Evolutionary conservation across 2,329 filamentous ascomycete genomes (phyloP).

Genomic region (Nannizziopsis barbatae): DNA sequence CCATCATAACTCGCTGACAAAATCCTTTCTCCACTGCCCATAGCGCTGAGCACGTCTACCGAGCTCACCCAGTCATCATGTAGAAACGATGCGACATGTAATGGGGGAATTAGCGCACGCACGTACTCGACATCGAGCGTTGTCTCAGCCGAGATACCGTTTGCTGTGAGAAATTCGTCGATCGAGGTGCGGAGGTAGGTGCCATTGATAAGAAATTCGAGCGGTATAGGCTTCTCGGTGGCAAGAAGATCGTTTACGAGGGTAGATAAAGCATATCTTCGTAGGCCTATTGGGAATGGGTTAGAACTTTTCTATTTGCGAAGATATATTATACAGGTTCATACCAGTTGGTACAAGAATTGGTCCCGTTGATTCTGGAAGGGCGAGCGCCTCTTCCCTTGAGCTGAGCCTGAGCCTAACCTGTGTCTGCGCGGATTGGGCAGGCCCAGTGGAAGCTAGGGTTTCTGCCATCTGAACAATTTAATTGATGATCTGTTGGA

Average conservation of each 20-base stretch:
- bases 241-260: constrained; percentile 52
- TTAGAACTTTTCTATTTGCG: neutral
- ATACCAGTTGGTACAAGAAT: constrained; percentile 49
- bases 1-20: constrained; percentile 94
- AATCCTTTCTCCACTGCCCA: constrained; percentile 58
- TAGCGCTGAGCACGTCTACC: constrained; percentile 67
- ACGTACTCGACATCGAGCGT: constrained; percentile 87
- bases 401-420: constrained; percentile 46
- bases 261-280: constrained; percentile 50
- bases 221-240: constrained; percentile 41
- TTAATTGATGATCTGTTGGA: neutral
- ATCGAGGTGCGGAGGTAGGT: constrained; percentile 80
- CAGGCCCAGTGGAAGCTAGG: neutral
- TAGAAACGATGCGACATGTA: constrained; percentile 83
- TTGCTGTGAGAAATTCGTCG: constrained; percentile 75
- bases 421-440: constrained; percentile 31
- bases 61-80: constrained; percentile 95
- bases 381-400: constrained; percentile 42
- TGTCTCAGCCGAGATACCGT: constrained; percentile 80
- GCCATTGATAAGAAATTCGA: constrained; percentile 94
- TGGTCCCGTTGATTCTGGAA: constrained; percentile 44
- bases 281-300: constrained; percentile 34
- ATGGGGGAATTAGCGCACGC: constrained; percentile 75
- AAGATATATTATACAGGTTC: constrained; percentile 13
- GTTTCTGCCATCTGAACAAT: constrained; percentile 1